Base-by-base conservation (phyloP, 2,329 filamentous ascomycete species). In the Simplicillium aogashimaense region DNA sequence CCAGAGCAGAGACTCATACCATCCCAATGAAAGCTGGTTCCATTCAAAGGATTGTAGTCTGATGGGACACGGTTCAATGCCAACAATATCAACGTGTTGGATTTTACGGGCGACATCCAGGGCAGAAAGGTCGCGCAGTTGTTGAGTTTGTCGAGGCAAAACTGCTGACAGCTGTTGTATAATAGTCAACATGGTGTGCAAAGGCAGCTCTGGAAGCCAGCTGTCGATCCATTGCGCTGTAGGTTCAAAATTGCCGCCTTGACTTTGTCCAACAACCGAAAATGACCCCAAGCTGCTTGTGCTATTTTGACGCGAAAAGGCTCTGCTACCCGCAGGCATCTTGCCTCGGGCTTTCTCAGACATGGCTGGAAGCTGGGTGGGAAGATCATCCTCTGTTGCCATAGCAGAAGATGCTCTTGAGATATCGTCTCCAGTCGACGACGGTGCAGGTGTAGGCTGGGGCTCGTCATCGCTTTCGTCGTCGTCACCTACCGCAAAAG, bases 311-410 rank as follows among this genome's bases (percentile, higher is more conserved):
- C 90, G 74, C 1, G 89, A 95, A 57, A 95, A 95, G 2, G 76
- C 76, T n/a, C 77, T 74, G 37, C 82, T 72, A 1, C 86, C 84
- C 11, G 85, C 87, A 20, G 90, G 92, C 79, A 94, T 87, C 61
- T 98, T 98, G 7, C 92, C 92, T 37, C 92, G 74, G 13, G 92
- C 92, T 59, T 97, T 98, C 61, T 97, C 92, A 15, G 90, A 95
- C 86, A 97, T 95, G 40, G 88, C 88, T 42, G 86, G 77, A 25
- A 94, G 59, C 56, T 95, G 89, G 15, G 80, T 72, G 12, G 87
- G 88, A 9, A 94, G 77, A 4, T 83, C 82, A 44, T 94, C 88
- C 43, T 94, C 87, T 1, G 75, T 64, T 31, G 69, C 68, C 0
- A 76, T 77, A 0, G 78, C 76, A 0, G 86, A 90, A 4, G 84